Evolutionary conservation across 2,329 filamentous ascomycete species (phyloP), one percentile per base, ranked within the genome.

Genomic region (Paramyrothecium sp.): DNA sequence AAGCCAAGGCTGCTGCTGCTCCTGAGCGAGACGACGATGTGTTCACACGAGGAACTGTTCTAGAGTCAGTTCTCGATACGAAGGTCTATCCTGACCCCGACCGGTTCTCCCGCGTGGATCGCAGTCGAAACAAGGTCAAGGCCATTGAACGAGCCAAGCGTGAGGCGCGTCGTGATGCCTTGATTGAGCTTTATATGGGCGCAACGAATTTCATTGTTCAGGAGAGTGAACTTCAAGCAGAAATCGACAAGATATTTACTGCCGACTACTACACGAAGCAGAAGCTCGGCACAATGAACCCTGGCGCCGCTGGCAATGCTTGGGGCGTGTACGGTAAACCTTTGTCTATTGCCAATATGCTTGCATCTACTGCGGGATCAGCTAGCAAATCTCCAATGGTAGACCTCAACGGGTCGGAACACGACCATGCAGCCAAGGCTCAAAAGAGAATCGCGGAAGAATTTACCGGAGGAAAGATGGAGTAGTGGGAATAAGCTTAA

Each of bases 121-220:
- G 69, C 51, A 78, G 78, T 52, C 75, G 73, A 49, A 77, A 79
- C 16, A 72, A 73, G 16, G 74, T 76, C 16, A 71, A 81, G 47
- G 71, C 79, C 33, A 75, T 73, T 11, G 71, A 77, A 54, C 63
- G 56, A 13, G 52, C 63, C 11, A 86, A 87, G 69, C 78, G 80
- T 48, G 81, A 87, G 57, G 79, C 81, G 54, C 84, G 89, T 53
- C 81, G 84, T 59, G 86, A 94, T 63, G 83, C 88, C 17, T 76
- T 99, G 30, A 91, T 97, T 74, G 87, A 91, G 58, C 83, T 99
- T 13, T 99, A 99, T 76, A 90, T 95, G 77, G 90, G 92, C 65
- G 92, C 95, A 5, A 85, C 89, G 23, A 79, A 85, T 44, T 99
- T 98, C 76, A 97, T 99, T 69, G 88, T 92, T 19, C 88, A 83